Conservation (phyloP, 495 filamentous ascomycete genomes). For the Daldinia decipiens region DNA sequence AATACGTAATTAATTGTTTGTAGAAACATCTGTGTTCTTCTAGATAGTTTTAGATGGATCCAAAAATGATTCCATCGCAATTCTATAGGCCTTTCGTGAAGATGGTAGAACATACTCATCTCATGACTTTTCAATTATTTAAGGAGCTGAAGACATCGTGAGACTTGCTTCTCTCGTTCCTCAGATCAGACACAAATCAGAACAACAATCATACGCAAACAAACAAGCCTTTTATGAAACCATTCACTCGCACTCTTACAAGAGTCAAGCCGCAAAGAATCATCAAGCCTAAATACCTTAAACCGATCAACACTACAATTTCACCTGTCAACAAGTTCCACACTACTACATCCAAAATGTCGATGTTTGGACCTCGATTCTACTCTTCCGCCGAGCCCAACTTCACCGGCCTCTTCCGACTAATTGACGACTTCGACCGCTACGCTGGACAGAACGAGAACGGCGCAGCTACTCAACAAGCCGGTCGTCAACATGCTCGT, state of each 20-base stretch:
- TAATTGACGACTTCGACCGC: conserved; percentile 79
- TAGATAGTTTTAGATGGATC: conserved; percentile 26
- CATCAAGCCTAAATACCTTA: conserved; percentile 29
- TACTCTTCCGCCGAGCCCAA: conserved; percentile 57
- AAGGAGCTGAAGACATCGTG: conserved; percentile 32
- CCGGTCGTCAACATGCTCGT: conserved; percentile 42
- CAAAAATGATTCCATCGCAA: conserved; percentile 29
- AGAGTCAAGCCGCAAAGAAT: conserved; percentile 24
- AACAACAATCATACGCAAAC: conserved; percentile 24
- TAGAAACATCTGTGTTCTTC: conserved; percentile 42
- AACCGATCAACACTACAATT: conserved; percentile 16
- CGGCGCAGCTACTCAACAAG: conserved; percentile 25
- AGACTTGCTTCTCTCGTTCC: conserved; percentile 30
- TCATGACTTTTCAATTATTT: conserved; percentile 38
- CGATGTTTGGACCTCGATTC: conserved; percentile 69
- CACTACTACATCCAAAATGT: conserved; percentile 63
- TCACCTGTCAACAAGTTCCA: conserved; percentile 31
- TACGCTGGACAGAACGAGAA: conserved; percentile 51
- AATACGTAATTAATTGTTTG: conserved; percentile 12
- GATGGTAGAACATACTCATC: conserved; percentile 32
- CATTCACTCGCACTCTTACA: conserved; percentile 29
- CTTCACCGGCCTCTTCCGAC: conserved; percentile 75
- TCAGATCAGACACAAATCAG: conserved; percentile 44
- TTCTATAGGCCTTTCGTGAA: conserved; percentile 37
- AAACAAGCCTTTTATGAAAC: conserved; percentile 24